Conservation (phyloP, 305 asterid genomes). For the Solanum hybrid region DNA sequence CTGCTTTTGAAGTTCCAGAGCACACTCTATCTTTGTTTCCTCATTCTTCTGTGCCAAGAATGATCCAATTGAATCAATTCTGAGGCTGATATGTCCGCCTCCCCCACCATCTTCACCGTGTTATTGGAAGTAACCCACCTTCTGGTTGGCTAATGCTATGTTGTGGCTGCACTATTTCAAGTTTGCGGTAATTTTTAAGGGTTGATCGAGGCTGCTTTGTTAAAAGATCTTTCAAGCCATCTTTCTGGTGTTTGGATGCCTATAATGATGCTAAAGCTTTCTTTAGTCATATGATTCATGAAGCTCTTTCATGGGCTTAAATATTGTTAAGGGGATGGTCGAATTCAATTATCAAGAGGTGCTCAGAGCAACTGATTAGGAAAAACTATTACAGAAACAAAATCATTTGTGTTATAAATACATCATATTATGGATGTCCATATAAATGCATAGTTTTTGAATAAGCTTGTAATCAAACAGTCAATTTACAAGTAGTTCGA, state of each 20-base stretch:
- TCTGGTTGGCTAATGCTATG: not conserved
- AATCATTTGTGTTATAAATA: not conserved
- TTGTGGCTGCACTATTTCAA: not conserved
- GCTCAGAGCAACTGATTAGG: not conserved
- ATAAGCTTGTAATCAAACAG: not conserved
- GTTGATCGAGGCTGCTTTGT: not conserved
- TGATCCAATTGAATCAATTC: not conserved
- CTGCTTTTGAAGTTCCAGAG: not conserved
- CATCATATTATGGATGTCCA: not conserved
- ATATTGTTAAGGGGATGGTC: not conserved
- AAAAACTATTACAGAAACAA: not conserved
- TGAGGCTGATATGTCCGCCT: not conserved
- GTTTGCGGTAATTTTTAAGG: not conserved
- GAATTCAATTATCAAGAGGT: not conserved
- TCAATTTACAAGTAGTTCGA: not conserved
- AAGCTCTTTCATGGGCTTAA: not conserved
- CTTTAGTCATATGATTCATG: not conserved
- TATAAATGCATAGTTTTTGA: rapidly evolving
- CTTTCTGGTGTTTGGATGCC: not conserved
- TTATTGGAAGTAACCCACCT: not conserved
- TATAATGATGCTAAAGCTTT: not conserved
- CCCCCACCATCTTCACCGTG: not conserved
- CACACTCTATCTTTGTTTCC: not conserved
- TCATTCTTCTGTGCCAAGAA: not conserved
- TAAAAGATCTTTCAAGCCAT: not conserved